Base-by-base conservation (phyloP, 1,284 basidiomycete species). In the Sanghuangporus sanghuang region DNA sequence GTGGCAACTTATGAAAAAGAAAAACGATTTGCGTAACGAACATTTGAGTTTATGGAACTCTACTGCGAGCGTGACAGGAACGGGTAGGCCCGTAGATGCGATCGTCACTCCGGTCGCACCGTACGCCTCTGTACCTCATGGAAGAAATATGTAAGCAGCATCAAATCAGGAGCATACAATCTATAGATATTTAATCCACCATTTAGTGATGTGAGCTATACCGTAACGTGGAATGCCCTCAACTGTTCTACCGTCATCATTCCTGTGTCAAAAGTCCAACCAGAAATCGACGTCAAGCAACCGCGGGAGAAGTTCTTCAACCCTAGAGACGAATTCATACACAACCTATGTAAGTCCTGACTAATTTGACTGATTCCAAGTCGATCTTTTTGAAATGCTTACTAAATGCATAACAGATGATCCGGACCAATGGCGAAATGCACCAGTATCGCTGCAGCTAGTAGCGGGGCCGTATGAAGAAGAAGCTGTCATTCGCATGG, bases 401-500 rank as follows among this genome's bases (percentile, higher is more conserved):
- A 44, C 35, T 23, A 42, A 59, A 6, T 21, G n/a, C 21, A 14
- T 36, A 35, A 27, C 57, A 88, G 88, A 91, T 69, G 76, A 86
- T 57, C 83, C 89, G 0, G 75, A 79, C 35, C 9, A 46, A 27
- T 86, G 83, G 67, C 75, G 76, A 58, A 80, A 84, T 64, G 85
- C 84, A 0, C 91, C 91, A 0, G 78, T 93, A 8, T 76, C 79
- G 16, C 73, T 93, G 27, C 91, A 93, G 69, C 69, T 92, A 6
- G 79, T 91, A 2, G 88, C 85, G 0, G 76, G 82, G 59, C 84
- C 84, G n/a, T 76, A 86, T 53, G 87, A 92, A 69, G 90, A 92
- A 68, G 90, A 91, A 69, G 86, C 83, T 0, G 79, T 89, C 6
- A 77, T 90, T 38, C 81, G 77, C 0, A 83, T 89, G 80, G 78